These are phyloP conservation scores for Linnemannia exigua DNA, from an alignment of 192 early-diverging fungal species.

Conservation along the genomic window DNA sequence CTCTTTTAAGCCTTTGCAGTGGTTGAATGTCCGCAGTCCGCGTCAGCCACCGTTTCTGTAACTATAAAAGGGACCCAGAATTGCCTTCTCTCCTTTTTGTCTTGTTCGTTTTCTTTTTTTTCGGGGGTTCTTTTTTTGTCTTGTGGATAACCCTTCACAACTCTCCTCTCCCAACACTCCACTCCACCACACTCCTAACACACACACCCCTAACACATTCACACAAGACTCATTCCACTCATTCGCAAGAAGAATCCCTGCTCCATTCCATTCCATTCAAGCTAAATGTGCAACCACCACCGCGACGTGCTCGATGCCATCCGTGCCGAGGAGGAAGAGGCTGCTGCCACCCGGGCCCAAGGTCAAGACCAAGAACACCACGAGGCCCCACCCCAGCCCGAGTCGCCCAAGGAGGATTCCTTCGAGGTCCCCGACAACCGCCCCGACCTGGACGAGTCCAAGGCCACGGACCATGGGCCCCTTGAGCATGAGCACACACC, in stretches of 20 bases:
- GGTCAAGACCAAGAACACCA: constrained; percentile 8
- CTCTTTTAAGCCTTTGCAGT: neutral
- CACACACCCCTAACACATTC: constrained; percentile 13
- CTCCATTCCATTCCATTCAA: neutral
- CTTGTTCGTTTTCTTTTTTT: constrained; percentile 24
- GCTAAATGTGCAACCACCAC: constrained; percentile 53
- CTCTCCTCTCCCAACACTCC: constrained; percentile 4
- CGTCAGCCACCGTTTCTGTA: neutral
- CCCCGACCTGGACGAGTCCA: constrained; percentile 37
- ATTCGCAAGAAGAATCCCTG: neutral
- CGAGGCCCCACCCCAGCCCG: constrained; percentile 11
- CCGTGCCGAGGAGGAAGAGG: constrained; percentile 24
- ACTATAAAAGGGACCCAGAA: constrained; percentile 34
- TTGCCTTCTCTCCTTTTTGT: constrained; percentile 24
- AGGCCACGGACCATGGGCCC: constrained; percentile 27
- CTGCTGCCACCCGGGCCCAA: constrained; percentile 11
- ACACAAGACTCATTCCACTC: neutral
- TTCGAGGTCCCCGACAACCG: constrained; percentile 51
- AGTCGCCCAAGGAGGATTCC: constrained; percentile 38
- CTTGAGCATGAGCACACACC: constrained; percentile 42
- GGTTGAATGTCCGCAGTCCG: constrained; percentile 3
- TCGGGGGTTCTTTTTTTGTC: constrained; percentile 20
- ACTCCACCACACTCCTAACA: constrained; percentile 3
- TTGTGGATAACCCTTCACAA: constrained; percentile 17
- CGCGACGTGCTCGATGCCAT: constrained; percentile 23